Evolutionary conservation across 352 stramenopile genomes (phyloP).

Genomic region (Phytopythium sindhum): DNA sequence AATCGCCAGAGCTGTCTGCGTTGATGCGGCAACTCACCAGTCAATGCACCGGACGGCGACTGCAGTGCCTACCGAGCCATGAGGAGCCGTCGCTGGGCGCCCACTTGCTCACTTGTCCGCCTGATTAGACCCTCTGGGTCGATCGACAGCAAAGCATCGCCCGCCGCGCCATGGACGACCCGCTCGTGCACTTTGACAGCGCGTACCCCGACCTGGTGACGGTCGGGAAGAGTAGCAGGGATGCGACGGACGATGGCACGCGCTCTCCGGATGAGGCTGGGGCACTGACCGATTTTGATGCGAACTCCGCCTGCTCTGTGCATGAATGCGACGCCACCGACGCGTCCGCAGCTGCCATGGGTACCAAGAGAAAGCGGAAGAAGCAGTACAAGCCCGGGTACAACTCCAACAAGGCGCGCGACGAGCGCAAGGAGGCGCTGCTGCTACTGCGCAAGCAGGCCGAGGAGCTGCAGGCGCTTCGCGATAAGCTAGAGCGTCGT

Average conservation of each 20-base stretch:
- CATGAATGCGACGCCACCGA: neutral
- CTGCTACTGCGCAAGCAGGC: conserved; percentile 35
- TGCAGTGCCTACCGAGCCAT: too few relatives aligned
- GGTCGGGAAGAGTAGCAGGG: neutral
- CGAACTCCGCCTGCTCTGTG: neutral
- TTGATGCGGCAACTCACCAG: too few relatives aligned
- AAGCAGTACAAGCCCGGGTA: neutral
- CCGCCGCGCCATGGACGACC: neutral
- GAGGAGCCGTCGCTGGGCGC: too few relatives aligned
- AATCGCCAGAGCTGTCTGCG: too few relatives aligned
- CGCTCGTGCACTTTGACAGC: neutral
- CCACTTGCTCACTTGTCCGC: neutral
- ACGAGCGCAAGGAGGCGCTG: conserved; percentile 32
- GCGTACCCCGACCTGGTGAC: neutral
- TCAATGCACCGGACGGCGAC: too few relatives aligned
- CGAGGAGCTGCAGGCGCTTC: conserved; percentile 24
- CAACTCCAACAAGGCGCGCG: conserved; percentile 19
- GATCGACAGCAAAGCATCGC: too few relatives aligned
- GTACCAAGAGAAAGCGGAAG: neutral
- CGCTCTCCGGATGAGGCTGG: neutral
- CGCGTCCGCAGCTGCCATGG: neutral
- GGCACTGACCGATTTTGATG: neutral
- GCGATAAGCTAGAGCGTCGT: conserved; percentile 14
- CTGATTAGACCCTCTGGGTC: neutral
- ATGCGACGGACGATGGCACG: neutral